Conservation (phyloP, 768 basidiomycete genomes). For the Psilocybe cubensis region DNA sequence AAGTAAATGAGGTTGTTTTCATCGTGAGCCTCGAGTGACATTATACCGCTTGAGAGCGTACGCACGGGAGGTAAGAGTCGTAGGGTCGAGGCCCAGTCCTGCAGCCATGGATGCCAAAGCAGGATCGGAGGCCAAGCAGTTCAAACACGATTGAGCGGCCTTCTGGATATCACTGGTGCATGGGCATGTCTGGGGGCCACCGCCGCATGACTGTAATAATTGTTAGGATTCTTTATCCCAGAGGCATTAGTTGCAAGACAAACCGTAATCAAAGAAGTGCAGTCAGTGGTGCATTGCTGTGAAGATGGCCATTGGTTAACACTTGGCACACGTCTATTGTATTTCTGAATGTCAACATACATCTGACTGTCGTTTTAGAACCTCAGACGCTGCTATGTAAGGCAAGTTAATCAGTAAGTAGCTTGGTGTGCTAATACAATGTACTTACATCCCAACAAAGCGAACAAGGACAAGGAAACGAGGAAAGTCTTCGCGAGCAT, state of each 20-base stretch:
- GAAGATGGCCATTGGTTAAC: too few relatives aligned
- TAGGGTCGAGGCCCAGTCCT: not conserved
- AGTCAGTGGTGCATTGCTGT: not conserved
- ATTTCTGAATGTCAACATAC: too few relatives aligned
- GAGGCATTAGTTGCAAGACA: too few relatives aligned
- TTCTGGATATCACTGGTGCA: not conserved
- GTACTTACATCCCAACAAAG: not conserved
- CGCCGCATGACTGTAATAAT: not conserved
- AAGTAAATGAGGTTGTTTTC: not conserved
- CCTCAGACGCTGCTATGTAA: not conserved
- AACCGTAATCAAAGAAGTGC: not conserved
- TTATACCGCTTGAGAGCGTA: not conserved
- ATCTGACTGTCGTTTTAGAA: not conserved
- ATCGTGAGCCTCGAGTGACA: not conserved
- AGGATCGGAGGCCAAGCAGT: not conserved
- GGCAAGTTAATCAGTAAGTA: not conserved
- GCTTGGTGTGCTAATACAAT: too few relatives aligned
- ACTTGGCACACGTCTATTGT: too few relatives aligned
- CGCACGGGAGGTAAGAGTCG: not conserved
- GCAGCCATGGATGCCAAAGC: not conserved
- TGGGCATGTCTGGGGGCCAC: not conserved
- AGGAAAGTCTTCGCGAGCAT: not conserved
- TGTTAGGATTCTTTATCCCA: too few relatives aligned
- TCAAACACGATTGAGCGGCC: not conserved
- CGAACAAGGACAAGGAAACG: not conserved